Base-by-base conservation (phyloP, 1,284 basidiomycete genomes). In the Waitea zeae region DNA sequence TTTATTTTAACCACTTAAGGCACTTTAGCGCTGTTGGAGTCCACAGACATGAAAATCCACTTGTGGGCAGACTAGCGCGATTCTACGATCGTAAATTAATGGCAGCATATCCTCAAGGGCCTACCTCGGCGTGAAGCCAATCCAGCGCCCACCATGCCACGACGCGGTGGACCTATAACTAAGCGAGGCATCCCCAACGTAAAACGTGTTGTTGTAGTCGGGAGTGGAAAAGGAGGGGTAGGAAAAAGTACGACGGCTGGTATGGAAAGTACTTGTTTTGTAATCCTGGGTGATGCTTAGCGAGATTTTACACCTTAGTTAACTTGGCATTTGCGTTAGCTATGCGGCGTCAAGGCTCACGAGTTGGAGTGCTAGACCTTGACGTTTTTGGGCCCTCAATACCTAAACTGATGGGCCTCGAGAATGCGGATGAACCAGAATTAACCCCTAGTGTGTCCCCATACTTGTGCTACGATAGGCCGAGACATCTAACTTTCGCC, bases 361-460 rank as follows among this genome's bases (percentile, higher is more conserved):
- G 81, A 12, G 72, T 98, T 2, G 93, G 95, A 0, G 59, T 98
- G 11, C 64, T 98, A 1, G 93, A 98, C 54, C 66, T 98, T 4
- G 93, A 98, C 54, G 78, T 98, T 35, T 98, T 96, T 47, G 93
- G 93, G 0, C 93, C 93, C 2, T 92, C 87, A 2, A 62, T 95
- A n/a, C 93, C 95, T 0, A 95, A 84, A 33, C 63, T 98, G 13
- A 89, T 98, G 82, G 90, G 88, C 1, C 63, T 98, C 17, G 81
- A 86, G 49, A 61, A 72, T 20, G 64, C 68, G 4, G 77, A 78
- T 3, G 88, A 93, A 49, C 89, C 92, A 0, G 64, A 71, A 30
- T 56, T 96, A 30, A 92, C 84, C 6, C 44, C 61, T 17, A 56
- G 86, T 86, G 43, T 20, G 70, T 52, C n/a, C 15, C 19, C 5